Base-by-base conservation (phyloP, 2,329 filamentous ascomycete genomes). In the Dryadomyces quercus-mongolicae region DNA sequence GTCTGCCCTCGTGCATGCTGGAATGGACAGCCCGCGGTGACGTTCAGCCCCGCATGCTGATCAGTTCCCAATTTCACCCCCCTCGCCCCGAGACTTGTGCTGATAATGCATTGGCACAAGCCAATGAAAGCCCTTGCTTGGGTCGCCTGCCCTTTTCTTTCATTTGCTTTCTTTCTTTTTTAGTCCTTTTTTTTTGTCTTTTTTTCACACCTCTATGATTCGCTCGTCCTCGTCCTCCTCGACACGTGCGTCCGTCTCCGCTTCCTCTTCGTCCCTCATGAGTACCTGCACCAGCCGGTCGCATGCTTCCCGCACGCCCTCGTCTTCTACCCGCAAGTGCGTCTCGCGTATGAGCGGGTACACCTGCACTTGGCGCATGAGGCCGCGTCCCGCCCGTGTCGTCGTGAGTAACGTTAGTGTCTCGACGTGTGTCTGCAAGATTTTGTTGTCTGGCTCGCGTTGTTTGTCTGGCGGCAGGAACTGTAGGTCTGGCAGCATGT, bases 281-380 rank as follows among this genome's bases (percentile, higher is more conserved):
- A 95, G 67, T 7, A 95, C 82, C 65, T 98, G 89, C 49, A 98
- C 93, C 52, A 97, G 66, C 55, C 93, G 78, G 67, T 97, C 93
- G 63, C 88, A 95, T 0, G 83, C 87, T 61, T 95, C 91, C 60
- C 80, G 77, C 2, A 97, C 88, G 16, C 76, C 84, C 48, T 94
- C 89, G 63, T 95, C 76, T 21, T 90, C 76, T 5, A 90, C 82
- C 21, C 83, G 79, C 58, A 85, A 63, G 73, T 98, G 93, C 36
- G 86, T 85, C 68, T 97, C 93, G 52, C 93, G 77, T 20, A 97
- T 74, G 49, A 97, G 83, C 0, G 91, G 88, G 67, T 98, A 98
- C 1, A 95, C 87, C 62, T 89, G 88, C 48, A 92, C 74, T 18
- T 77, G 72, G 18, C 90, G 78, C 75, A 97, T 74, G 54, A 79